Evolutionary conservation across 257 asterid genomes (phyloP), one percentile per base, ranked within the genome.

Genomic region (Thymus quinquecostatus): DNA sequence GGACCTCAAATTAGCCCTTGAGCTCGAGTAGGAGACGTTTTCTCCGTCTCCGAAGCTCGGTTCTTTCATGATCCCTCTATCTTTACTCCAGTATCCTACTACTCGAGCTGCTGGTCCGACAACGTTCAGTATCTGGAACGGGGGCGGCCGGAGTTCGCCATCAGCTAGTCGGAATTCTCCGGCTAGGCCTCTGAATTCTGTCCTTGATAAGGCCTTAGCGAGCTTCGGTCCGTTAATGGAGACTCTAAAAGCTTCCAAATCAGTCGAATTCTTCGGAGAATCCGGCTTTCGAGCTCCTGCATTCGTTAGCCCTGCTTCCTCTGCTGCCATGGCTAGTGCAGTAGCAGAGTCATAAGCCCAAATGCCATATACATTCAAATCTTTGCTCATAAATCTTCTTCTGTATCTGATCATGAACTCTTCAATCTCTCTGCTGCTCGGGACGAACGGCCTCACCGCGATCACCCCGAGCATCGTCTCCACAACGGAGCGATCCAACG

Each of bases 31-130:
- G 13, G 14, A 27, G 3, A 30, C 30, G 3, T 11, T 13, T 7
- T 38, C 4, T 36, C 40, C 40, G 5, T 36, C 5, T 36, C 5
- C 41, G 5, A 45, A 9, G 34, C 58, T 71, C 5, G 81, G 30
- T 1, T 73, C 79, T 60, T 53, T 78, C 10, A 62, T 54, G 40
- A 81, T 63, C 56, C 86, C 88, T 28, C 60, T 67, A 51, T 77
- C 77, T 59, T 44, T 62, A 0, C 83, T 83, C 91, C 91, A 86
- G 30, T 81, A 83, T n/a, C 88, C 91, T 13, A 86, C 33, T 2
- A 10, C 80, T 8, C 78, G 79, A 6, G 21, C 66, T 4, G 73
- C 79, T 0, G 78, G 77, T 2, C 86, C 91, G 4, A 83, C 75
- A 65, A 81, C 55, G 13, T 86, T 86, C 1, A 86, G 65, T 64